Evolutionary conservation across 352 stramenopile species (phyloP).

Genomic region (Pythium monospermum): DNA sequence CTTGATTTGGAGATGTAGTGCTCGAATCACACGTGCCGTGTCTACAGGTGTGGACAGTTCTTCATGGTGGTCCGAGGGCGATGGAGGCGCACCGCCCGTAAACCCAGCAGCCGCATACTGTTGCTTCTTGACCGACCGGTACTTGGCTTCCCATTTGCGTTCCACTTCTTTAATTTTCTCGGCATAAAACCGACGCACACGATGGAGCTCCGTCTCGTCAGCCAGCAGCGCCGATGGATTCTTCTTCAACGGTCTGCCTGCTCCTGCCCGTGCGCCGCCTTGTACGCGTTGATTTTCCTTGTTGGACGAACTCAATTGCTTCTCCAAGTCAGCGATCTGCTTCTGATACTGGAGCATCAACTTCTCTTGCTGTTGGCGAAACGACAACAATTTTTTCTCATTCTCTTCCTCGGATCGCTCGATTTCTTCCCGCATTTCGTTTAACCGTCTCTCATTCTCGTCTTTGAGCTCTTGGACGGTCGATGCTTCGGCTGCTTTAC

Average conservation of each 20-base stretch:
- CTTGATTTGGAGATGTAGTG: conserved; percentile 14
- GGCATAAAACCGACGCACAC: conserved; percentile 64
- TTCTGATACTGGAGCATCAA: conserved; percentile 66
- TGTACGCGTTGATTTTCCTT: conserved; percentile 13
- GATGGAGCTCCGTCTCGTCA: conserved; percentile 34
- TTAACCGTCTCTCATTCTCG: conserved; percentile 36
- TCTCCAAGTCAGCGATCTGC: conserved; percentile 47
- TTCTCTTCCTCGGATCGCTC: conserved; percentile 40
- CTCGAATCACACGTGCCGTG: conserved; percentile 6
- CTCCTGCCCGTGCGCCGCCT: neutral
- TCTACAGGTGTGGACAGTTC: neutral
- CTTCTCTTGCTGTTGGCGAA: conserved; percentile 78
- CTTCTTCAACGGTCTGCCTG: neutral
- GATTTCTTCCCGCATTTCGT: conserved; percentile 39
- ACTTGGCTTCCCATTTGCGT: conserved; percentile 69
- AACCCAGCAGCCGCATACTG: conserved; percentile 14
- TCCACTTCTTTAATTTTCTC: conserved; percentile 77
- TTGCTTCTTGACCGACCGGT: conserved; percentile 50
- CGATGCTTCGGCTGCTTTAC: conserved; percentile 59
- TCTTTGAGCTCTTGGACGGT: conserved; percentile 33
- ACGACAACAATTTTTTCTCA: conserved; percentile 57
- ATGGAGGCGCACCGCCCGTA: neutral
- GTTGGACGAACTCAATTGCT: conserved; percentile 23
- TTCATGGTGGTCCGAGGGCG: neutral
- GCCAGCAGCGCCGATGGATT: conserved; percentile 1